Percentiles rank a stretch among this genome's conserved stretches.
Conservation (phyloP, 176 grass and related monocot genomes). For the Triticum monococcum region DNA sequence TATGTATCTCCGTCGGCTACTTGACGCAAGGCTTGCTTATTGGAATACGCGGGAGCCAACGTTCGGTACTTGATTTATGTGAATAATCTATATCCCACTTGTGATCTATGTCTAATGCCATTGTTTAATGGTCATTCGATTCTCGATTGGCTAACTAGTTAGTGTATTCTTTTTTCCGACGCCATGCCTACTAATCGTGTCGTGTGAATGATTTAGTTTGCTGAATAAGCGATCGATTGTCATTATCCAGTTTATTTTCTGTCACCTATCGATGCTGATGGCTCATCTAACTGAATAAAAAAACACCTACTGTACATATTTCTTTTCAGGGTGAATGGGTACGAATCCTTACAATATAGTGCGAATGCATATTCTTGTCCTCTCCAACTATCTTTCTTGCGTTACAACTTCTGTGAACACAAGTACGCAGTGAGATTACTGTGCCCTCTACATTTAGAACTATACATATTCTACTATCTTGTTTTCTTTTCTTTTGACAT, state of each 20-base stretch:
- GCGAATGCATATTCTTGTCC: neutral
- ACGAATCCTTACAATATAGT: neutral
- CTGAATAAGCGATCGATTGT: conserved; percentile 2
- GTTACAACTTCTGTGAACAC: neutral
- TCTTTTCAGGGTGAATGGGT: neutral
- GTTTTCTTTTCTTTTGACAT: too few relatives aligned
- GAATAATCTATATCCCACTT: conserved; percentile 19
- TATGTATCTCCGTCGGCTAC: neutral
- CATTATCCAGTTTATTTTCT: conserved; percentile 9
- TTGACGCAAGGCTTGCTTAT: neutral
- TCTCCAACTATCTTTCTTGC: neutral
- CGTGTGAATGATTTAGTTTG: neutral
- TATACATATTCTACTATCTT: too few relatives aligned
- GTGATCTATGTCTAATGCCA: neutral
- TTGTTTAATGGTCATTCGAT: conserved; percentile 16
- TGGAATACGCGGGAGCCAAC: neutral
- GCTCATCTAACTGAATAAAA: conserved; percentile 26
- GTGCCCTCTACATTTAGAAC: neutral
- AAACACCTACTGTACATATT: neutral
- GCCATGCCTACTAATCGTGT: neutral
- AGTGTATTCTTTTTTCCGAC: neutral
- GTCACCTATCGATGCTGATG: neutral
- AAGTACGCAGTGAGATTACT: neutral
- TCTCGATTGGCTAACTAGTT: neutral
- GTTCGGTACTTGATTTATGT: neutral